phyloP scores from a whole-genome alignment of 2,329 filamentous ascomycete genomes.

The Neofusicoccum kwambonambiense region DNA sequence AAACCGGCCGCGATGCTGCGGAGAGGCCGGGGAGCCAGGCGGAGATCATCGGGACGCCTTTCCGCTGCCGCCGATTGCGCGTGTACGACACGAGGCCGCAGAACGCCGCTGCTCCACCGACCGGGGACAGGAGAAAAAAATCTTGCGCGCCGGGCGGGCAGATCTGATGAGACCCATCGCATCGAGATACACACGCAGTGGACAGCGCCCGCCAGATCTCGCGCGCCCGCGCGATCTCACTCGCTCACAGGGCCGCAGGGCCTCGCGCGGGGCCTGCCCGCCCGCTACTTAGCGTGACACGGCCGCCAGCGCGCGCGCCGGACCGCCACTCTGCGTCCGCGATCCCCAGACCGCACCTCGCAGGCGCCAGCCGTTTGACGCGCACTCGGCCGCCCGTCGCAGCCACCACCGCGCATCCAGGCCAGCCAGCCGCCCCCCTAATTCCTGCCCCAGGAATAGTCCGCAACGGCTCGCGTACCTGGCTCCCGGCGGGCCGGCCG shows the following conservation, averaged over 20 bases:
- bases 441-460: not conserved
- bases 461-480: conserved; percentile 13
- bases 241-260: not conserved
- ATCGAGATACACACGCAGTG: conserved; percentile 14
- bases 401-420: not conserved
- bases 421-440: not conserved
- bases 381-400: not conserved
- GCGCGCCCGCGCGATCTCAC: conserved; percentile 8
- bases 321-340: conserved; percentile 4
- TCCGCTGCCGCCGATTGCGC: conserved; percentile 6
- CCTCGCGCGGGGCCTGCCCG: not conserved
- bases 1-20: conserved; percentile 4
- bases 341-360: not conserved
- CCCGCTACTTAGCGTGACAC: not conserved
- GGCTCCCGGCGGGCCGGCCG: conserved; percentile 1
- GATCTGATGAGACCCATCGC: conserved; percentile 16
- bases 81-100: conserved; percentile 2
- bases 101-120: conserved; percentile 1
- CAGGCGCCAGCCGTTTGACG: not conserved
- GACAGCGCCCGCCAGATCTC: not conserved
- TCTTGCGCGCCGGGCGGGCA: not conserved
- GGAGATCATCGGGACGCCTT: conserved; percentile 13
- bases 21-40: conserved; percentile 8
- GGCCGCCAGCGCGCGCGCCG: not conserved
- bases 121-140: not conserved